These are phyloP conservation scores for Colletotrichum theobromicola DNA, from an alignment of 2,329 filamentous ascomycete genomes.

Conservation along the genomic window DNA sequence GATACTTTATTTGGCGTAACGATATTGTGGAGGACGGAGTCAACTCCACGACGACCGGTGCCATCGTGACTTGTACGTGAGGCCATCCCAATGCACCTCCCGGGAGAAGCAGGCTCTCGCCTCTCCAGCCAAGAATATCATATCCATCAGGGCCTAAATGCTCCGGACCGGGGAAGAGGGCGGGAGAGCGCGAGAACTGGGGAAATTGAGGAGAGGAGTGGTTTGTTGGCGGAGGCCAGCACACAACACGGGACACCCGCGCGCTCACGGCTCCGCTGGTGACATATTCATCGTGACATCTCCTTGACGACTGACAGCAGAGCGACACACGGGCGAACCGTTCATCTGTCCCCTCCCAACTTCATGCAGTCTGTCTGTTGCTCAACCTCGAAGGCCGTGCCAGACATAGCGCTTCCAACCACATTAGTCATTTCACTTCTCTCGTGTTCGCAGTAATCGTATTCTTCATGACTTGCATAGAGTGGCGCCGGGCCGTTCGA, in stretches of 20 bases:
- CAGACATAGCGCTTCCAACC: neutral
- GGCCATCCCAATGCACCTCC: neutral
- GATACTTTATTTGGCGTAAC: neutral
- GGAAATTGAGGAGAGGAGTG: neutral
- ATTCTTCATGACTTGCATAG: neutral
- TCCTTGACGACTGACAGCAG: neutral
- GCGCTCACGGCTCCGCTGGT: neutral
- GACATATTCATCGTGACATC: constrained; percentile 1
- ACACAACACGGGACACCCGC: neutral
- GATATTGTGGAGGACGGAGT: neutral
- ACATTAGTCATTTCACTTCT: neutral
- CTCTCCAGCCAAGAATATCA: neutral
- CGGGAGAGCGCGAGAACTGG: neutral
- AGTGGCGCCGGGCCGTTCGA: neutral
- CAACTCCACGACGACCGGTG: neutral
- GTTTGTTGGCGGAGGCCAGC: neutral
- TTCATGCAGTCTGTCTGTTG: neutral
- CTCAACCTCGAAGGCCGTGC: neutral
- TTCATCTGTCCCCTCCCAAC: neutral
- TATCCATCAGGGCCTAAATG: neutral
- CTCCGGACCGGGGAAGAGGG: neutral
- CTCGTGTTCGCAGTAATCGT: neutral
- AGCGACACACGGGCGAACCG: neutral
- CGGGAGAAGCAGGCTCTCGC: neutral
- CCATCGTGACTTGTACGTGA: neutral